phyloP scores from a whole-genome alignment of 805 yeast genomes.

The Wickerhamiella dianesei region DNA sequence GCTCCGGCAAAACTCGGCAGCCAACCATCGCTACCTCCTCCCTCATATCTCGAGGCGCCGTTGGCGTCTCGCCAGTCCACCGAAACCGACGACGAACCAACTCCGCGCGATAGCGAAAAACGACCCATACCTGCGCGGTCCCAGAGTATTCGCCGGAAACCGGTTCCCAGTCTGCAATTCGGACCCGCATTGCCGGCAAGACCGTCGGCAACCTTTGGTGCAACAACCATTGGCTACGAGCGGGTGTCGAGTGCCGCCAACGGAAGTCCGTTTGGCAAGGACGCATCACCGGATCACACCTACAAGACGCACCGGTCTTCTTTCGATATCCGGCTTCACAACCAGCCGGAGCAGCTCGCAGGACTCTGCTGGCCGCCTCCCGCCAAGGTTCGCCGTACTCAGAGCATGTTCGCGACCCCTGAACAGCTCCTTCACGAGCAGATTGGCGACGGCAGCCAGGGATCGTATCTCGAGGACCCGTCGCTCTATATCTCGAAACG shows the following conservation, averaged over 20 bases:
- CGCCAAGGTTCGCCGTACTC: slow-evolving; percentile 42
- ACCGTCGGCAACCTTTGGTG: not conserved
- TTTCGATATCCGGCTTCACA: not conserved
- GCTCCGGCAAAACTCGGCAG: too few species aligned
- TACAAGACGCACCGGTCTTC: not conserved
- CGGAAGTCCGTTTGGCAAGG: slow-evolving; percentile 2
- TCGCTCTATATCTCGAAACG: slow-evolving; percentile 11
- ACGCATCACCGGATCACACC: not conserved
- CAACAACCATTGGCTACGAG: not conserved
- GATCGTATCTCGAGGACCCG: slow-evolving; percentile 9
- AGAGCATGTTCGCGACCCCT: slow-evolving; percentile 55
- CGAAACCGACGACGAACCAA: not conserved
- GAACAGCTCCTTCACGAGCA: slow-evolving; percentile 32
- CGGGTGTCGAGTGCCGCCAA: not conserved
- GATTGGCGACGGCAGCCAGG: slow-evolving; percentile 16
- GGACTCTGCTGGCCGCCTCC: slow-evolving; percentile 4
- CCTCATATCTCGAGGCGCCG: not conserved
- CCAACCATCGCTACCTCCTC: not conserved
- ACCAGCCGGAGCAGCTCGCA: not conserved
- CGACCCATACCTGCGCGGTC: not conserved
- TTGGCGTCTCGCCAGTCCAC: not conserved
- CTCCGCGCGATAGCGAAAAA: not conserved
- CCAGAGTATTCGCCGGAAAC: not conserved
- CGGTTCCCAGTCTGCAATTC: not conserved
- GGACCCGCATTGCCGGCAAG: not conserved